phyloP scores from a whole-genome alignment of 768 basidiomycete species.

The Mrakia gelida region DNA sequence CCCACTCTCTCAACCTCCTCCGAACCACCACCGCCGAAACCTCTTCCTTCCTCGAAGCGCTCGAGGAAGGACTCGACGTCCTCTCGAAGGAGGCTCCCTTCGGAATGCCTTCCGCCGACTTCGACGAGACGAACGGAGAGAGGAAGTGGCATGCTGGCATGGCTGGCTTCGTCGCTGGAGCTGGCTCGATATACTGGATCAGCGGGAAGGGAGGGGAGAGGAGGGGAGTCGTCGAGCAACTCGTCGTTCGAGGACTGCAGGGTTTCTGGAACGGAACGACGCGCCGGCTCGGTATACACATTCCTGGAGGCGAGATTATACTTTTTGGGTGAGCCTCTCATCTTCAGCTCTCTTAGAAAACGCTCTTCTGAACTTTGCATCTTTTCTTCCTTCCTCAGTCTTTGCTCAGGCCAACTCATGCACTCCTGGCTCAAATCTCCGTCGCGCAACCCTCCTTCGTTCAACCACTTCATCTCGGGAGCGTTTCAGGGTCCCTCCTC shows the following conservation, averaged over 20 bases:
- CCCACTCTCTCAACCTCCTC: constrained; percentile 17
- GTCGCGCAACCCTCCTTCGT: constrained; percentile 10
- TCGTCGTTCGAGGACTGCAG: constrained; percentile 27
- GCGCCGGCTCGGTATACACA: background rate
- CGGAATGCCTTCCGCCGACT: constrained; percentile 24
- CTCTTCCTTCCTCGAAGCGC: constrained; percentile 18
- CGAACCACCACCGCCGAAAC: constrained; percentile 16
- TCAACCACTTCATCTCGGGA: constrained; percentile 20
- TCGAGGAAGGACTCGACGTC: constrained; percentile 29
- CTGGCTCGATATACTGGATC: constrained; percentile 26
- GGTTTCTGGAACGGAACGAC: constrained; percentile 22
- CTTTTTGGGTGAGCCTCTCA: constrained; percentile 10
- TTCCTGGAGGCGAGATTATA: constrained; percentile 20
- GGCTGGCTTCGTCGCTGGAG: constrained; percentile 22
- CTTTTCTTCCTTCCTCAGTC: background rate
- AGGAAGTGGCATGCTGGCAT: constrained; percentile 26
- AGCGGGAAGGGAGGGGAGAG: constrained; percentile 8
- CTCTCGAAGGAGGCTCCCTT: constrained; percentile 17
- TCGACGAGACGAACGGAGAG: constrained; percentile 15
- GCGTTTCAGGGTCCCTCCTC: constrained; percentile 25
- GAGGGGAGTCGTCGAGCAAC: constrained; percentile 24
- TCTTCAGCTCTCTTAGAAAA: background rate
- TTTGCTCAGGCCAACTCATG: constrained; percentile 22
- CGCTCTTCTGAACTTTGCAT: background rate
- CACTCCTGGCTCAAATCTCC: constrained; percentile 12